phyloP scores from a whole-genome alignment of 2,329 filamentous ascomycete genomes.

The Paecilomyces niveus region DNA sequence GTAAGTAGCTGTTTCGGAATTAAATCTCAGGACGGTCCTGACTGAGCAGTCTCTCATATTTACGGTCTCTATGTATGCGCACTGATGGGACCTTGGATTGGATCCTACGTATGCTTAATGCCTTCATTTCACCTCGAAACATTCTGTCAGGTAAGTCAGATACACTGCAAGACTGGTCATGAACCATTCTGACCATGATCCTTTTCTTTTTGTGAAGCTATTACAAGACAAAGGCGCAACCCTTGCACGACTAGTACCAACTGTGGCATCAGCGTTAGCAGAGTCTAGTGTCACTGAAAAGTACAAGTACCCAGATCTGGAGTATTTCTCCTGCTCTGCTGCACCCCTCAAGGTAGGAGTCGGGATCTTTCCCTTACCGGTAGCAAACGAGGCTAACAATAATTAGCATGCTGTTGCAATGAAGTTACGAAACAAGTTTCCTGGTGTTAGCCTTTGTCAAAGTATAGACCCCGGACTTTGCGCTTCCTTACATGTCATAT shows the following conservation, averaged over 20 bases:
- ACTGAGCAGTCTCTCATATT: conserved; percentile 11
- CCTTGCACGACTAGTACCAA: conserved; percentile 7
- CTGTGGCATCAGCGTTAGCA: conserved; percentile 6
- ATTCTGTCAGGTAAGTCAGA: conserved; percentile 7
- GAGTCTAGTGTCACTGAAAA: conserved; percentile 4
- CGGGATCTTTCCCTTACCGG: not conserved
- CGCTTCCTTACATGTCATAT: too few species aligned
- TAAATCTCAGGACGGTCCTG: too few species aligned
- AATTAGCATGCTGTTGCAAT: conserved; percentile 3
- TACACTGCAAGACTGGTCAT: too few species aligned
- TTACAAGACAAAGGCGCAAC: conserved; percentile 6
- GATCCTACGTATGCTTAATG: conserved; percentile 10
- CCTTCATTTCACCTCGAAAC: conserved; percentile 8
- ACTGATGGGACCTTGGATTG: conserved; percentile 9
- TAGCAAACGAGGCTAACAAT: not conserved
- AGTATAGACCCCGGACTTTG: too few species aligned
- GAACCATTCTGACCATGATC: too few species aligned
- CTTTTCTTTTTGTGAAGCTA: too few species aligned
- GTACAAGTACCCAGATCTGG: conserved; percentile 7
- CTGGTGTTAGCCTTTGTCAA: conserved; percentile 6
- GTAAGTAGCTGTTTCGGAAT: not conserved
- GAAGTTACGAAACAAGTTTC: conserved; percentile 6
- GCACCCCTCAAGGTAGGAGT: conserved; percentile 6
- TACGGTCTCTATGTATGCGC: conserved; percentile 11
- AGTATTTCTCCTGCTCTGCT: conserved; percentile 11